Evolutionary conservation across 306 rosid genomes (phyloP), one percentile per base, ranked within the genome.

Genomic region (Carpinus fangiana): DNA sequence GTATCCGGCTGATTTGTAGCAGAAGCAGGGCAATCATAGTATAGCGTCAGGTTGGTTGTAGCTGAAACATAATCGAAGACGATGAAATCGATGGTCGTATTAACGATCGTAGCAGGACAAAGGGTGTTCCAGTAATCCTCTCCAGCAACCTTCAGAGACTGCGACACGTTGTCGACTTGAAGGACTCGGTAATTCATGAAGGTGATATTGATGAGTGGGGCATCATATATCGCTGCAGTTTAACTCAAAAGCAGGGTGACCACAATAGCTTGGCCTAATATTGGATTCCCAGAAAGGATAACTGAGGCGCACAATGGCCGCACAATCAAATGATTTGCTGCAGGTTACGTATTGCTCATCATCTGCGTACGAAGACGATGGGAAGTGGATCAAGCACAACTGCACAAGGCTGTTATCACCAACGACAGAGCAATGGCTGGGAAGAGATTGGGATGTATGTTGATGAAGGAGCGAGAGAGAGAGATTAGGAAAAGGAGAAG

Each of bases 221-320:
- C 55, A 53, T 79, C 82, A n/a, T n/a, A n/a, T n/a, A 8, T 34
- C 73, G 1, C 4, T 56, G 80, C 96, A 90, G 59, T 70, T 57
- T 21, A 89, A 80, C 78, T 76, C 10, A 73, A 90, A 89, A 1
- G 74, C 52, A 4, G 93, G 93, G 76, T 79, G 86, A 73, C 91
- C 90, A 71, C 93, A 87, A 56, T 84, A 81, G 1, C 57, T 55
- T 3, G 90, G 83, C 53, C 86, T n/a, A n/a, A n/a, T 85, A 73
- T 36, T 75, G 1, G 77, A 61, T 23, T 88, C 89, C 90, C 85
- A 89, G 73, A 89, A 90, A 74, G 91, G 93, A 41, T 84, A 87
- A 18, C 61, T 43, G 21, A 90, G 74, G 70, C 79, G 0, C 43
- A 79, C 26, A 7, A 83, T 26, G 53, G 75, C 73, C 46, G 48